Percentiles rank a stretch among this genome's conserved stretches.
phyloP scores from a whole-genome alignment of 129 eudicot species.

The Pittosporum tobira region DNA sequence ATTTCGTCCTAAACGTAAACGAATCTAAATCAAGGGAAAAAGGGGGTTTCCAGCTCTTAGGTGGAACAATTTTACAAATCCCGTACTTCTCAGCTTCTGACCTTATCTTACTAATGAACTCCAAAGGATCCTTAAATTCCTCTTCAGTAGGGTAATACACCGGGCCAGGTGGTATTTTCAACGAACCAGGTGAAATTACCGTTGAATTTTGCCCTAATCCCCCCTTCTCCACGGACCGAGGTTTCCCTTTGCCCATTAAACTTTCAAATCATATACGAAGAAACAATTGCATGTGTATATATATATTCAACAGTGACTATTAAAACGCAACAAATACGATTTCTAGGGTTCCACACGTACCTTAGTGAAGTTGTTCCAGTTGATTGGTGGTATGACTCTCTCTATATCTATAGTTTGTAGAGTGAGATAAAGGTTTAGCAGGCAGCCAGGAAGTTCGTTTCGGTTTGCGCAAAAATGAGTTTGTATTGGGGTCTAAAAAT shows the following conservation, averaged over 20 bases:
- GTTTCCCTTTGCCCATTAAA: constrained; percentile 85
- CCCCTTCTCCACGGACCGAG: constrained; percentile 84
- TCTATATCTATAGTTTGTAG: background rate
- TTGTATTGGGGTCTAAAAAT: background rate
- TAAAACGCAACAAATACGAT: background rate
- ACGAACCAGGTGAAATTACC: constrained; percentile 28
- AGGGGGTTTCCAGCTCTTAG: constrained; percentile 83
- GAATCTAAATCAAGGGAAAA: constrained; percentile 69
- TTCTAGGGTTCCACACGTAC: background rate
- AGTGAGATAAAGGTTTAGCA: constrained; percentile 1
- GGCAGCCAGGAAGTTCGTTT: constrained; percentile 5
- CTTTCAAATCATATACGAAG: constrained; percentile 15
- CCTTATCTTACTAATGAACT: constrained; percentile 72
- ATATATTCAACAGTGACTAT: background rate
- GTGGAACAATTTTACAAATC: constrained; percentile 91
- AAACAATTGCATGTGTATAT: background rate
- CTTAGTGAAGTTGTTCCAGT: background rate
- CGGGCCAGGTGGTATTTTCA: constrained; percentile 66
- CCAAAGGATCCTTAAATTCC: constrained; percentile 85
- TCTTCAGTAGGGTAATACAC: constrained; percentile 82
- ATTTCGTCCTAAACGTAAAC: constrained; percentile 68
- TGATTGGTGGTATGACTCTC: background rate
- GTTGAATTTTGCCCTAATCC: constrained; percentile 56
- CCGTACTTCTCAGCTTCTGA: constrained; percentile 84
- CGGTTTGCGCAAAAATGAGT: background rate